Conservation (phyloP, 495 filamentous ascomycete species). For the Bacidia rubella region DNA sequence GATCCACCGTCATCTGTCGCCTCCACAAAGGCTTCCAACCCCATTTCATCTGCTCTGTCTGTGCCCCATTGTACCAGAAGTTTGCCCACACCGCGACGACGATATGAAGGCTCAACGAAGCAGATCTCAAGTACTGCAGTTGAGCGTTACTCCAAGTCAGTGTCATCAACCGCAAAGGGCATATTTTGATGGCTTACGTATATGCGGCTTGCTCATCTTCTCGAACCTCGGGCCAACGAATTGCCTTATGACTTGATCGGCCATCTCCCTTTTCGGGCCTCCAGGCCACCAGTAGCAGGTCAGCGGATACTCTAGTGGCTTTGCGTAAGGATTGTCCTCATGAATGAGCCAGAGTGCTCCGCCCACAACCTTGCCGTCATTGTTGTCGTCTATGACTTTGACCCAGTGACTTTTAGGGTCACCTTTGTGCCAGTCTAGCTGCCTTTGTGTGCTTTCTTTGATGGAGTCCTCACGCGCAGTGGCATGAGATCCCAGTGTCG, state of each 20-base stretch:
- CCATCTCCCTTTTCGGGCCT: conserved; percentile 15
- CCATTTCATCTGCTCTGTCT: conserved; percentile 27
- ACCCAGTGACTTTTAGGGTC: conserved; percentile 19
- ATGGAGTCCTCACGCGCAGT: conserved; percentile 13
- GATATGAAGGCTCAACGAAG: conserved; percentile 24
- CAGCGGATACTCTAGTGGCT: conserved; percentile 7
- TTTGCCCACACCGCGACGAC: conserved; percentile 23
- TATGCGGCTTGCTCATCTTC: conserved; percentile 15
- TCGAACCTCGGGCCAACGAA: conserved; percentile 10
- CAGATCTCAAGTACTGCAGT: conserved; percentile 21
- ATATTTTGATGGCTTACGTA: conserved; percentile 14
- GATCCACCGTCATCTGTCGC: conserved; percentile 24
- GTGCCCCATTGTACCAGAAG: conserved; percentile 31
- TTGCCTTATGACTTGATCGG: conserved; percentile 12
- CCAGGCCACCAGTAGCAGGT: conserved; percentile 21
- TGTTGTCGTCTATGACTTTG: conserved; percentile 20
- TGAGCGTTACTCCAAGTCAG: too few relatives aligned
- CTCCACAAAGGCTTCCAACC: conserved; percentile 28
- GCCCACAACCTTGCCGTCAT: conserved; percentile 19
- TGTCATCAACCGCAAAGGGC: background rate
- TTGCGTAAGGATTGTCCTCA: conserved; percentile 19
- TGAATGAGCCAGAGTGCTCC: conserved; percentile 21
- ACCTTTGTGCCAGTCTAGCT: conserved; percentile 16
- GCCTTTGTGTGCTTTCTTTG: conserved; percentile 17
- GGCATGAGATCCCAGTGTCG: background rate